These are phyloP conservation scores for Beta macrorhiza DNA, from an alignment of 179 eudicot species.

Conservation along the genomic window DNA sequence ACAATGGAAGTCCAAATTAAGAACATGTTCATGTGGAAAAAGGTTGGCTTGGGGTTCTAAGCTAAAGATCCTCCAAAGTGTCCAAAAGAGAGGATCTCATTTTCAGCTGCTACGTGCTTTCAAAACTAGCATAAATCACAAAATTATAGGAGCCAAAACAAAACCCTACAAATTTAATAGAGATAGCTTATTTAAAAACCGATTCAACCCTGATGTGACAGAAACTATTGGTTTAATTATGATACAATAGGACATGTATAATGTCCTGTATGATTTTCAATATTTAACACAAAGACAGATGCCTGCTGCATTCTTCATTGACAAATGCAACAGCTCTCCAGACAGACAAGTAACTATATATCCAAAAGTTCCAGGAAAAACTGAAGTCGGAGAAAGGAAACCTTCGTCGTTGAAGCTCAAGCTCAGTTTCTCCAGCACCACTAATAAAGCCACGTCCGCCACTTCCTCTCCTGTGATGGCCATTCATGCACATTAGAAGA, in stretches of 20 bases:
- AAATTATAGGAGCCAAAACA: neutral
- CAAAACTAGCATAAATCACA: slow-evolving; percentile 5
- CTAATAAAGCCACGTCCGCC: slow-evolving; percentile 94
- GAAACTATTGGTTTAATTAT: neutral
- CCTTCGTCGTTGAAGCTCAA: slow-evolving; percentile 98
- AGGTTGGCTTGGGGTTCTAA: neutral
- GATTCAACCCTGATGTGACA: neutral
- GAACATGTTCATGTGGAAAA: neutral
- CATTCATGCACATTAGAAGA: slow-evolving; percentile 21
- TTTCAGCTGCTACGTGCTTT: neutral
- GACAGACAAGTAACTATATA: neutral
- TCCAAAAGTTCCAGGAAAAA: neutral
- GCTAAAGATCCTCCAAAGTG: neutral
- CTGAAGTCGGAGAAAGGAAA: slow-evolving; percentile 32
- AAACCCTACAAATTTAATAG: neutral
- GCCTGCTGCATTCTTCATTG: neutral
- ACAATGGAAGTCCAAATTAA: neutral
- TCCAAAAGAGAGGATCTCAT: neutral
- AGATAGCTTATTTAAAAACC: neutral
- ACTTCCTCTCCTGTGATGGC: slow-evolving; percentile 83
- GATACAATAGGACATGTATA: neutral
- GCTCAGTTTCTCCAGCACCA: slow-evolving; percentile 99
- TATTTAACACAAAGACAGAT: neutral
- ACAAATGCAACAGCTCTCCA: no score
- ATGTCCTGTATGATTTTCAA: neutral